Evolutionary conservation across 169 alveolate species (phyloP), one percentile per base, ranked within the genome.

Genomic region (Eimeria acervulina): DNA sequence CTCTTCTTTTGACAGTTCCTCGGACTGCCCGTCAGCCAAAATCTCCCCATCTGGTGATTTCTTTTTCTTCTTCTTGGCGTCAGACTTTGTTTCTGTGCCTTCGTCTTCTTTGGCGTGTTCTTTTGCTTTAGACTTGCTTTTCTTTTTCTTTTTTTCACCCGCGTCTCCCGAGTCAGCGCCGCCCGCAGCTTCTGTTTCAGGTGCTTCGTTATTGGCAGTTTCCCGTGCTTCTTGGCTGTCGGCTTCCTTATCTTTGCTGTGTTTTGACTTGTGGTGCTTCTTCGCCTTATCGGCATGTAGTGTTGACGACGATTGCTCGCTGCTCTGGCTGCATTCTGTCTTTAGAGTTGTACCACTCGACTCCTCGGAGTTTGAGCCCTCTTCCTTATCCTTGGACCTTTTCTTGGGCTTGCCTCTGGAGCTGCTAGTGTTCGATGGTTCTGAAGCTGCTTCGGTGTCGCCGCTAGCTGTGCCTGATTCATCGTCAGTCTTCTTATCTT

Each of bases 261-360:
- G 93, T 19, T 87, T 87, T 59, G 93, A 26, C 66, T 87, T 87
- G 26, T 87, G 74, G 55, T 84, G 93, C 42, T 87, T 87, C 44
- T 61, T 87, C 33, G 81, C 42, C 83, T 87, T 87, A 36, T 87
- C 93, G 1, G 83, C 31, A 31, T 40, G 12, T 12, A n/a, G 52
- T 8, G 74, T 21, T 31, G 92, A 44, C 47, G 83, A 61, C 5
- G 42, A 28, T 28, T 55, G 93, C 63, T 87, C 81, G 81, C 47
- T 10, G 5, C 40, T 83, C 10, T 87, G 81, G 83, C 51, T 61
- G 55, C 21, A 4, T 23, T 87, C 93, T 40, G 61, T 63, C 23
- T 33, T 55, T 36, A 87, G 23, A 31, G 76, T 83, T 28, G 63
- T 66, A 21, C 42, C 17, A n/a, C 83, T 72, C 66, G 66, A 26